phyloP scores from a whole-genome alignment of 805 yeast species.

The Pichia thaimueangensis region DNA sequence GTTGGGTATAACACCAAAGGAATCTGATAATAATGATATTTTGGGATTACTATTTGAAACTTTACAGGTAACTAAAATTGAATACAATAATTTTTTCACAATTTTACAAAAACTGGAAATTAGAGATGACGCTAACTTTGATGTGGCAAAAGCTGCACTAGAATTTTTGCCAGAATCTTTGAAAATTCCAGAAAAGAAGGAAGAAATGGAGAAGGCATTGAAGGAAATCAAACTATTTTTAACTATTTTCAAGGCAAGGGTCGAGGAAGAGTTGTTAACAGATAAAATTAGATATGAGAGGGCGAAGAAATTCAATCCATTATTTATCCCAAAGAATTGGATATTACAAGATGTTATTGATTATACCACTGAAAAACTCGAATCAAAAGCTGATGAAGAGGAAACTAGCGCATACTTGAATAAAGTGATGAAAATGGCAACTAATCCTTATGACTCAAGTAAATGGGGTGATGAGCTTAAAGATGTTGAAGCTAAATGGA shows the following conservation, averaged over 20 bases:
- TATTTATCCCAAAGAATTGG: constrained; percentile 80
- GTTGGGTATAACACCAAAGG: constrained; percentile 53
- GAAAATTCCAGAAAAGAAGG: constrained; percentile 17
- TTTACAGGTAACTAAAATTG: constrained; percentile 56
- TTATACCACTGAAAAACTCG: constrained; percentile 27
- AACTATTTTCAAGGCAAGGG: constrained; percentile 37
- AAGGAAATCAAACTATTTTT: constrained; percentile 48
- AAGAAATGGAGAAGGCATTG: constrained; percentile 34
- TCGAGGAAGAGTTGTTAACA: constrained; percentile 27
- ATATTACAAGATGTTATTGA: constrained; percentile 77
- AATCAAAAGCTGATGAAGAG: constrained; percentile 36
- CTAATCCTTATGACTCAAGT: constrained; percentile 61
- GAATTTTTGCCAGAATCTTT: constrained; percentile 26
- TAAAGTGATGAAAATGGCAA: constrained; percentile 64
- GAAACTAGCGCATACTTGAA: constrained; percentile 46
- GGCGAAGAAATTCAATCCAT: constrained; percentile 57
- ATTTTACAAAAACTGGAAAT: constrained; percentile 46
- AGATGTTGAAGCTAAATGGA: constrained; percentile 53
- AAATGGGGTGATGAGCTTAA: constrained; percentile 65
- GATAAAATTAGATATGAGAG: constrained; percentile 34
- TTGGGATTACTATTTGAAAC: constrained; percentile 57
- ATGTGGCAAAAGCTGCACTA: constrained; percentile 22
- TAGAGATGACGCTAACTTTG: constrained; percentile 21
- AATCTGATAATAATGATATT: constrained; percentile 38
- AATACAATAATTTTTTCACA: constrained; percentile 75